A percentile compares a stretch with the other conserved stretches of the same genome.
These are phyloP conservation scores for Globisporangium heterothallicum DNA, from an alignment of 352 stramenopile genomes.

Conservation along the genomic window DNA sequence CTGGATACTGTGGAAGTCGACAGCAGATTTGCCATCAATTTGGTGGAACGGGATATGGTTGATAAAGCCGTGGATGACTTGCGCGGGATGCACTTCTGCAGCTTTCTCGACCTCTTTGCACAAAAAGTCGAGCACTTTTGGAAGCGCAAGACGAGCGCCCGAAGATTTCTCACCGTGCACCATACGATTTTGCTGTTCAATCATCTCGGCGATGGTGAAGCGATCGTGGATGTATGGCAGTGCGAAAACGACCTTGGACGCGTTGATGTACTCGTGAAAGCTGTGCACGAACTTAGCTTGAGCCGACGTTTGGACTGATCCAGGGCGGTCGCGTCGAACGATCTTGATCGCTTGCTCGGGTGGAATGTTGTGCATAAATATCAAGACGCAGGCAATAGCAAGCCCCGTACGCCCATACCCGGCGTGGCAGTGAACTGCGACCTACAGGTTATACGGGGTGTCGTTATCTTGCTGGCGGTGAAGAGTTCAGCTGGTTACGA, in stretches of 20 bases:
- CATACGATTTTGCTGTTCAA: slow-evolving; percentile 70
- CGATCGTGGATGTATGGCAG: slow-evolving; percentile 67
- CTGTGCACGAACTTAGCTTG: slow-evolving; percentile 69
- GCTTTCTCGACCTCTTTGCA: slow-evolving; percentile 43
- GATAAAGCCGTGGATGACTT: slow-evolving; percentile 19
- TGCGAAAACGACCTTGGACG: slow-evolving; percentile 64
- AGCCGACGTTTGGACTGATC: slow-evolving; percentile 70
- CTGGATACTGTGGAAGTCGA: slow-evolving; percentile 8
- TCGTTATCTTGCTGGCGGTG: not conserved
- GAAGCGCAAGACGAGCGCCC: slow-evolving; percentile 28
- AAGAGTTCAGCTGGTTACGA: not conserved
- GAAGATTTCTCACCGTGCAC: slow-evolving; percentile 32
- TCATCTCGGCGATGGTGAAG: slow-evolving; percentile 52
- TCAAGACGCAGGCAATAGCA: slow-evolving; percentile 79
- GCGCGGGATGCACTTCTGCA: slow-evolving; percentile 9
- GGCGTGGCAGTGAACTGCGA: slow-evolving; percentile 88
- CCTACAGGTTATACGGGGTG: slow-evolving; percentile 16
- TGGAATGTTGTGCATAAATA: slow-evolving; percentile 80
- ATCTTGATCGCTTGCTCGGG: slow-evolving; percentile 64
- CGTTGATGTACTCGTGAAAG: slow-evolving; percentile 76
- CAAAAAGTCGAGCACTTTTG: slow-evolving; percentile 55
- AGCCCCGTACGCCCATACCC: slow-evolving; percentile 85
- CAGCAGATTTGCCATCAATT: slow-evolving; percentile 2
- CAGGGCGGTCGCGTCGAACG: slow-evolving; percentile 63
- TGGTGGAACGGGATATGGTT: slow-evolving; percentile 14